Conservation (phyloP, 345 rosid species). For the Corymbia maculata region DNA sequence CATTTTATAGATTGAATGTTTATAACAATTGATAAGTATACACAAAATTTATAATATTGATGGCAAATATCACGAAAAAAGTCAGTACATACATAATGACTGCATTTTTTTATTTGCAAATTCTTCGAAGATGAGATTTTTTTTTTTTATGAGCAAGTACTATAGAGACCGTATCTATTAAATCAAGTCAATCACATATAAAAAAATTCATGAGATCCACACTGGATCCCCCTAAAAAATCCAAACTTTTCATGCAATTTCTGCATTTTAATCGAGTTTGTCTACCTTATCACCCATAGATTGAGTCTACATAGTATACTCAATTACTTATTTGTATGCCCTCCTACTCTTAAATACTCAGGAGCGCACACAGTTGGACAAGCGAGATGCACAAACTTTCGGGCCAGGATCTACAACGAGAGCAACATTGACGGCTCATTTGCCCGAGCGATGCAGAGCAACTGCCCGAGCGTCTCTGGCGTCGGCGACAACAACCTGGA, state of each 20-base stretch:
- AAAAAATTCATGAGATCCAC: background rate
- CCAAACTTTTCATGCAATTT: background rate
- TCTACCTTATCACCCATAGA: background rate
- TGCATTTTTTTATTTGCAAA: background rate
- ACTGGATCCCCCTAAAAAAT: background rate
- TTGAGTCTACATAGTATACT: background rate
- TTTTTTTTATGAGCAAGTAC: background rate
- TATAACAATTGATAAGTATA: background rate
- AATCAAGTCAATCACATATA: background rate
- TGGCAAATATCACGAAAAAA: background rate
- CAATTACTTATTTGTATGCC: background rate
- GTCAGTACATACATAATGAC: background rate
- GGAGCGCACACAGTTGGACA: conserved; percentile 43
- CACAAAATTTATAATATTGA: background rate
- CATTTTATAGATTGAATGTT: background rate
- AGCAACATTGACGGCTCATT: conserved; percentile 36
- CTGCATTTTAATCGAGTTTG: background rate
- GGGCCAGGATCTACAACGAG: conserved; percentile 31
- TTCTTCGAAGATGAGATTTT: background rate
- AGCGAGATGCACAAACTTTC: conserved; percentile 35
- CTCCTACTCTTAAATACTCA: background rate
- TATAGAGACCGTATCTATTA: background rate
- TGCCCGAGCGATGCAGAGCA: conserved; percentile 18
- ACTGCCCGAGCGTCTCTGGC: conserved; percentile 19
- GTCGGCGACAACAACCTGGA: conserved; percentile 20